Base-by-base conservation (phyloP, 495 filamentous ascomycete genomes). In the Neurospora sp. region DNA sequence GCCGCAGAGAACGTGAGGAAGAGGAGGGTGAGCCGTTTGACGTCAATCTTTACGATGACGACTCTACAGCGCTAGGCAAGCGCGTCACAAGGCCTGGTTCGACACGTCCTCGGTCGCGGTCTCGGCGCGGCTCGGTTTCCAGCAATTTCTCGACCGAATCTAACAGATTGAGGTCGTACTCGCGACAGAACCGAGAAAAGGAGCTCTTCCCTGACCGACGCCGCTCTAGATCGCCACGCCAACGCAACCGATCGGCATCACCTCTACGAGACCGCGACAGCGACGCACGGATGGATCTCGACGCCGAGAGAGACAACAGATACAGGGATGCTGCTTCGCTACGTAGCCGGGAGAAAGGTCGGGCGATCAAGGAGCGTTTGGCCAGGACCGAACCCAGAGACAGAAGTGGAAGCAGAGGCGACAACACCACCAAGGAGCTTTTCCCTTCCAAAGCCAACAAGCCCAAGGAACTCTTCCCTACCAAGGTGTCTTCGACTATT, bases 1-100 rank as follows among this genome's bases (percentile, higher is more conserved):
- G 87, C 20, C 88, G 91, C 75, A 80, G 89, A 70, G 90, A 86
- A 35, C 41, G 71, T 20, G 76, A 79, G 14, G 78, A 82, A 10
- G 86, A 88, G 72, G 85, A 88, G 5, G 87, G 86, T 70, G 84
- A 88, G 18, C 80, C 81, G 1, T 93, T 94, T 77, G 89, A 90
- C 75, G 91, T 87, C 31, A 91, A 86, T 73, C 89, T 97, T 81
- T 97, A 96, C 75, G 94, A 94, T 75, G 94, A 96, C 72, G 84
- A 88, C 74, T 78, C 83, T 71, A 78, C 75, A 10, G 77, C 84
- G 1, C 70, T 84, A 18, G 81, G 82, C 18, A 78, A 77, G 72
- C 79, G 83, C 35, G 72, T 77, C 31, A 41, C 76, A 66, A 66
- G 54, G 54, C 54, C 54, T 31, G 14, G 27, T 5, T 66, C 54